phyloP scores from a whole-genome alignment of 202 grass and related monocot species.

The Alloteropsis angusta region DNA sequence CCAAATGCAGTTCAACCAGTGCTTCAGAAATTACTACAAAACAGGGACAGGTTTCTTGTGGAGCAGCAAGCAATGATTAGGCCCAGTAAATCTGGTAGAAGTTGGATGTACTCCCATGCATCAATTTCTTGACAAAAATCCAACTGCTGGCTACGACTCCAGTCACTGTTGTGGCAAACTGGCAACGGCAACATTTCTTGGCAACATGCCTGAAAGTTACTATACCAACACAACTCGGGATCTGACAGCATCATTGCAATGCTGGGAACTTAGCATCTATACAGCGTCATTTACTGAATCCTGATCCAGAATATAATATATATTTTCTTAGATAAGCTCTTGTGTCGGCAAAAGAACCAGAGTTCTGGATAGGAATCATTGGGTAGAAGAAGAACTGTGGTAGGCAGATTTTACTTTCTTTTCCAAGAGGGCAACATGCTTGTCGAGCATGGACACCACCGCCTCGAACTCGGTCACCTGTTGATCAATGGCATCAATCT shows the following conservation, averaged over 20 bases:
- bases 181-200: neutral
- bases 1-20: conserved; percentile 2
- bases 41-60: neutral
- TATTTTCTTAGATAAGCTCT: neutral
- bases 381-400: conserved; percentile 27
- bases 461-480: conserved; percentile 88
- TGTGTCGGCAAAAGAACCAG: neutral
- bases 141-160: no score
- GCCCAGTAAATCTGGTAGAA: no score
- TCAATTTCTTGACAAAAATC: no score
- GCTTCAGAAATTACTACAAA: neutral
- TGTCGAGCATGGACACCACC: conserved; percentile 86
- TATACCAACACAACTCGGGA: neutral
- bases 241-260: neutral
- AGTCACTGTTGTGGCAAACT: neutral
- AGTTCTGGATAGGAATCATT: conserved; percentile 4
- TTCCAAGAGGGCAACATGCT: conserved; percentile 65
- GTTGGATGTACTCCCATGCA: no score
- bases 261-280: neutral
- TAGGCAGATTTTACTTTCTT: conserved; percentile 74
- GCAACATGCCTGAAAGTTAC: neutral
- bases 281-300: neutral
- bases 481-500: conserved; percentile 76
- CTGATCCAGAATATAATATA: neutral
- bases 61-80: neutral